Conservation (phyloP, 495 filamentous ascomycete genomes). For the Talaromyces adpressus region DNA sequence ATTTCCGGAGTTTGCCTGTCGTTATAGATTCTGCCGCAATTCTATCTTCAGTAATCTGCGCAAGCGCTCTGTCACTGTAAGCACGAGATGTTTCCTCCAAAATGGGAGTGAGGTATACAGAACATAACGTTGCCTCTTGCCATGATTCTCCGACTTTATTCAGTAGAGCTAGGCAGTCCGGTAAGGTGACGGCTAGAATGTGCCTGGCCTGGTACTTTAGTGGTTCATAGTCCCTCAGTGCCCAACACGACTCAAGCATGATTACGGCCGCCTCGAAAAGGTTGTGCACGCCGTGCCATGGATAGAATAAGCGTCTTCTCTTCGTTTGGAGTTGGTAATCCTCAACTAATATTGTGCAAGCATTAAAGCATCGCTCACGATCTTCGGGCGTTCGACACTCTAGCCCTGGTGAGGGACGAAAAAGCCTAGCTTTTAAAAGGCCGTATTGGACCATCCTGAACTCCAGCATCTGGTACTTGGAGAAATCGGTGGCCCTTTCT, state of each 20-base stretch:
- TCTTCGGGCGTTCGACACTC: neutral
- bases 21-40: neutral
- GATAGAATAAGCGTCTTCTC: neutral
- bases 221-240: neutral
- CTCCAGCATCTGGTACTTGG: constrained; percentile 51
- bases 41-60: neutral
- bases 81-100: neutral
- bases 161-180: neutral
- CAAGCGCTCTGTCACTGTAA: neutral
- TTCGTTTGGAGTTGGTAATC: neutral
- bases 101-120: neutral
- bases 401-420: neutral
- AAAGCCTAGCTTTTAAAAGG: neutral
- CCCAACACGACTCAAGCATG: neutral
- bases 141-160: neutral
- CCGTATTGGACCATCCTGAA: constrained; percentile 62
- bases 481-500: neutral
- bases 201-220: neutral
- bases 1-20: neutral
- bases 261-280: neutral
- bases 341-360: neutral
- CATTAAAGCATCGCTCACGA: neutral
- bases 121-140: neutral
- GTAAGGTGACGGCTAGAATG: neutral
- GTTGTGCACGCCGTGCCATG: neutral